Evolutionary conservation across 2,329 filamentous ascomycete species (phyloP), one percentile per base, ranked within the genome.

Genomic region (Meredithiella fracta): DNA sequence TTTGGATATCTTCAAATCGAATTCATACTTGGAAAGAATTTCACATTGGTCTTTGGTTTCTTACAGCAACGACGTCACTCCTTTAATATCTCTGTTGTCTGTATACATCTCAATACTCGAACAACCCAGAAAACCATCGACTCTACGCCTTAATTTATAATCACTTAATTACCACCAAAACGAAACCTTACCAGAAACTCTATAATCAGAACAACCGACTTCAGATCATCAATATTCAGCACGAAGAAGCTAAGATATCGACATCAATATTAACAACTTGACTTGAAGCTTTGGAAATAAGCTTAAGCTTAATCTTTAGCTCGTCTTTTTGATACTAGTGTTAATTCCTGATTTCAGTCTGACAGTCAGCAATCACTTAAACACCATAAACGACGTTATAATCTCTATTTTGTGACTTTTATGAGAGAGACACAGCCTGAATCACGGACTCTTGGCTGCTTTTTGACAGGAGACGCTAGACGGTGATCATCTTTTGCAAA

Each of bases 401-500:
- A 29, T 51, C 49, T 31, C 51, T 37, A n/a, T n/a, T 6, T 38
- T 53, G 20, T 44, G 17, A 44, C 11, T 22, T 17, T 9, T 44
- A 9, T 44, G 40, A n/a, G 40, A 44, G n/a, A 38, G 37, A 38
- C 37, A 38, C 37, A 38, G 37, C 37, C 37, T n/a, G 11, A 38
- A 38, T 2, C 37, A 38, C 37, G 37, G 37, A 38, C 37, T 38
- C n/a, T 14, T 14, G 37, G n/a, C 37, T 11, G 11, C n/a, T 38
- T 11, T 7, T 38, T 38, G 5, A 38, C 37, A 14, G 15, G 26
- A 59, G 40, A 20, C 40, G 20, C 40, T 17, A 44, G 8, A 44
- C 42, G 15, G 65, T 15, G 50, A 79, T 80, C 11, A 53, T 4
- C 26, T 38, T 5, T 7, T 9, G 11, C 14, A 17, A 54, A 47